Evolutionary conservation across 306 rosid genomes (phyloP).

Genomic region (Lupinus albus): DNA sequence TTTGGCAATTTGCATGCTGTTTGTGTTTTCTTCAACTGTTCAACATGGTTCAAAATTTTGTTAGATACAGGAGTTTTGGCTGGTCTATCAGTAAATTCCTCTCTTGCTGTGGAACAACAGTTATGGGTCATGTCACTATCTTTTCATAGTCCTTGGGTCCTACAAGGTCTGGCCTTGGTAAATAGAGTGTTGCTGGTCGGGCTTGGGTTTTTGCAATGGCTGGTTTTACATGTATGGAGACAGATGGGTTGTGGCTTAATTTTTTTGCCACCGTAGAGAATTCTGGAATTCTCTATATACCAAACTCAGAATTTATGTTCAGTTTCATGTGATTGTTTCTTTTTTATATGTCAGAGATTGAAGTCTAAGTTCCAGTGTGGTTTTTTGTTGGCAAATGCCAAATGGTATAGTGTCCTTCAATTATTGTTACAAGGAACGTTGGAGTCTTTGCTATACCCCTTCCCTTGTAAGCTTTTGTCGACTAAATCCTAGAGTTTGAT

Average conservation of each 20-base stretch:
- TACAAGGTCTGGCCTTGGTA: slow-evolving; percentile 42
- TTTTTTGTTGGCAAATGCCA: slow-evolving; percentile 52
- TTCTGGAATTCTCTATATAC: slow-evolving; percentile 40
- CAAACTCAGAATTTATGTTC: slow-evolving; percentile 41
- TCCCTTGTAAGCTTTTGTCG: slow-evolving; percentile 32
- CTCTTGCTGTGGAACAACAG: slow-evolving; percentile 37
- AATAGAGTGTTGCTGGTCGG: slow-evolving; percentile 47
- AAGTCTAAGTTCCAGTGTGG: slow-evolving; percentile 38
- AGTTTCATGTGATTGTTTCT: slow-evolving; percentile 35
- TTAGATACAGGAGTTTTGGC: slow-evolving; percentile 49
- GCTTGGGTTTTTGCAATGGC: slow-evolving; percentile 48
- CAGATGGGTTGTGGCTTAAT: slow-evolving; percentile 42
- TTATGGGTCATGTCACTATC: slow-evolving; percentile 48
- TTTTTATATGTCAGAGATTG: slow-evolving; percentile 34
- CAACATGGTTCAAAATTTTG: slow-evolving; percentile 3
- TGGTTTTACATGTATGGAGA: slow-evolving; percentile 47
- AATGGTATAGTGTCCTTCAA: slow-evolving; percentile 35
- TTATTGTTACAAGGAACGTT: slow-evolving; percentile 31
- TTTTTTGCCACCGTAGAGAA: slow-evolving; percentile 44
- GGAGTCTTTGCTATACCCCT: slow-evolving; percentile 39
- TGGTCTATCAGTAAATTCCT: slow-evolving; percentile 33
- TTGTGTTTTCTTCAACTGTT: background rate
- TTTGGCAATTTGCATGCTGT: slow-evolving; percentile 29
- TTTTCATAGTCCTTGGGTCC: slow-evolving; percentile 43
- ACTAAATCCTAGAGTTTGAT: slow-evolving; percentile 20